Percentiles rank a stretch among this genome's conserved stretches.
Conservation (phyloP, 768 basidiomycete genomes). For the Suillus plorans region DNA sequence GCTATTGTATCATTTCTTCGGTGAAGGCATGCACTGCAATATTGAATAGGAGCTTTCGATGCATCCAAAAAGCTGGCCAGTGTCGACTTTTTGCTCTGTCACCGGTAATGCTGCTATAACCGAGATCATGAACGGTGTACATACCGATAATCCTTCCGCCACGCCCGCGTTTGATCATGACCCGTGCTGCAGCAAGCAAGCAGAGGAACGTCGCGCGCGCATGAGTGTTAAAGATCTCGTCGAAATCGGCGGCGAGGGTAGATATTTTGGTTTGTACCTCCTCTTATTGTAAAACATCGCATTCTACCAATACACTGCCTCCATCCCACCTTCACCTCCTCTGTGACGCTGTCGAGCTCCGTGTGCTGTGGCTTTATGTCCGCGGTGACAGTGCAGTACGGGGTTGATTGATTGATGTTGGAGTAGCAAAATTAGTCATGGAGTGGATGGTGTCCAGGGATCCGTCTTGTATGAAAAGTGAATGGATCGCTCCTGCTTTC, state of each 20-base stretch:
- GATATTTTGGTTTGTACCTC: conserved; percentile 17
- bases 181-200: no score
- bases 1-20: neutral
- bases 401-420: no score
- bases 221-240: no score
- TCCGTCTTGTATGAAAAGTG: neutral
- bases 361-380: conserved; percentile 27
- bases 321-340: conserved; percentile 15
- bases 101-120: conserved; percentile 29
- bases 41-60: conserved; percentile 35
- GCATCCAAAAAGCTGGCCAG: conserved; percentile 20
- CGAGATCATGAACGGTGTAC: neutral
- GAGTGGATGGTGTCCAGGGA: neutral
- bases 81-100: conserved; percentile 5
- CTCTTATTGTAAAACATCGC: conserved; percentile 29
- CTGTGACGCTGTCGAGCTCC: conserved; percentile 30
- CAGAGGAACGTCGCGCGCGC: no score
- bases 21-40: neutral
- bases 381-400: conserved; percentile 38
- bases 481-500: neutral
- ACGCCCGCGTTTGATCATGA: no score
- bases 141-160: no score
- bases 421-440: conserved; percentile 8
- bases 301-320: conserved; percentile 19
- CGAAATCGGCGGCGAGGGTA: no score